These are phyloP conservation scores for Teunomyces stri DNA, from an alignment of 805 yeast species.

Conservation along the genomic window DNA sequence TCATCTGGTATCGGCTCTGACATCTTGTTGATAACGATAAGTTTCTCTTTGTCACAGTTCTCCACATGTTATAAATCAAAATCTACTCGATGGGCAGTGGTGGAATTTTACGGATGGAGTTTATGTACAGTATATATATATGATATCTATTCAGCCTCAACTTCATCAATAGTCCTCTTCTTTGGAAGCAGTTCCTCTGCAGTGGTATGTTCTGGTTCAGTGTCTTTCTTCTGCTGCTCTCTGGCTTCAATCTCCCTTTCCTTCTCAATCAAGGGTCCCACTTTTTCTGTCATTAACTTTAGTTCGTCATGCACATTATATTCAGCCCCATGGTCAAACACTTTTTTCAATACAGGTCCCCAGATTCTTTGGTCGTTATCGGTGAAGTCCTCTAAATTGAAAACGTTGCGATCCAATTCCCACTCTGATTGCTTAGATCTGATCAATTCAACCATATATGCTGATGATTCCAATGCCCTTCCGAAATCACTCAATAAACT, in stretches of 20 bases:
- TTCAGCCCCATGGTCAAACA: slow-evolving; percentile 40
- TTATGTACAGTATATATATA: background rate
- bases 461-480: slow-evolving; percentile 71
- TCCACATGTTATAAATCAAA: background rate
- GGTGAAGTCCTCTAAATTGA: slow-evolving; percentile 64
- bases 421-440: slow-evolving; percentile 81
- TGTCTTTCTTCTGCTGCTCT: slow-evolving; percentile 3
- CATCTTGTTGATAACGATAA: background rate
- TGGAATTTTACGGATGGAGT: background rate
- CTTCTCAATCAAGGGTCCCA: slow-evolving; percentile 6
- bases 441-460: slow-evolving; percentile 82
- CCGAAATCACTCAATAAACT: slow-evolving; percentile 89
- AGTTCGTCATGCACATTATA: slow-evolving; percentile 26
- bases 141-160: slow-evolving; percentile 9
- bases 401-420: slow-evolving; percentile 69
- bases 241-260: slow-evolving; percentile 8
- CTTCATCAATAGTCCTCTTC: slow-evolving; percentile 21
- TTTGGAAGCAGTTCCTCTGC: slow-evolving; percentile 8
- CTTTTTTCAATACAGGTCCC: slow-evolving; percentile 61
- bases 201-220: background rate
- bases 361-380: slow-evolving; percentile 61
- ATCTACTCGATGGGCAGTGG: background rate
- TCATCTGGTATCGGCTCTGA: background rate
- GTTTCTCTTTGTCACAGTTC: background rate
- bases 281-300: slow-evolving; percentile 5